These are phyloP conservation scores for Aspergillus quadrilineatus DNA, from an alignment of 2,329 filamentous ascomycete genomes.

Conservation along the genomic window DNA sequence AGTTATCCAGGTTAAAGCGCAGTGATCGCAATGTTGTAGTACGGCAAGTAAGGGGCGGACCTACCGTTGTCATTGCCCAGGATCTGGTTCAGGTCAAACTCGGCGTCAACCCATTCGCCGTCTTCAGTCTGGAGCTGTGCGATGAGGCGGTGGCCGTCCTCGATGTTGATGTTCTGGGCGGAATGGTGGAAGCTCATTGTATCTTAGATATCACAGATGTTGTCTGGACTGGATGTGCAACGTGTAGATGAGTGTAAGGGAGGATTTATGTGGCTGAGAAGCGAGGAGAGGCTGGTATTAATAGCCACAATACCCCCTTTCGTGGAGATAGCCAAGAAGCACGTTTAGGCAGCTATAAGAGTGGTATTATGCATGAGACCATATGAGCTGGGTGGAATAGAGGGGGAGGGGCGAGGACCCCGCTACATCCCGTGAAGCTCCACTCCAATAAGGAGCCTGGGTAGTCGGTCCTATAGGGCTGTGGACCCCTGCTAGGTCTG, in stretches of 20 bases:
- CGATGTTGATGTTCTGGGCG: conserved; percentile 19
- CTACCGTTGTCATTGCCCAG: conserved; percentile 22
- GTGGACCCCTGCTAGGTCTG: too few species aligned
- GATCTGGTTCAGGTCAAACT: conserved; percentile 17
- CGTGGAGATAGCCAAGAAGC: not conserved
- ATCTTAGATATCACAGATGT: not conserved
- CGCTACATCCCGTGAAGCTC: too few species aligned
- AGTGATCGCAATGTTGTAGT: too few species aligned
- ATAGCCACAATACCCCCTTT: not conserved
- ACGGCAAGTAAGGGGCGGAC: too few species aligned
- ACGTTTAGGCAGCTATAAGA: not conserved
- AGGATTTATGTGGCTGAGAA: not conserved
- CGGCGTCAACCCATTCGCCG: conserved; percentile 8
- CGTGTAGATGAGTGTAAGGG: not conserved
- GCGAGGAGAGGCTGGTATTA: not conserved
- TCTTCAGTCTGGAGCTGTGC: conserved; percentile 12
- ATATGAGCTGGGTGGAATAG: too few species aligned
- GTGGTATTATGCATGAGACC: too few species aligned
- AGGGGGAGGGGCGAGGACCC: too few species aligned
- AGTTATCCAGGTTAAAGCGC: not conserved
- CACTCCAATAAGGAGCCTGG: too few species aligned
- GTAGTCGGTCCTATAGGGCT: too few species aligned
- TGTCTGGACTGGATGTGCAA: not conserved
- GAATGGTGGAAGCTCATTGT: conserved; percentile 24
- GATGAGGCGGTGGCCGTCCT: conserved; percentile 13